Evolutionary conservation across 2,329 filamentous ascomycete species (phyloP), one percentile per base, ranked within the genome.

Genomic region (Chrysoporthe austroafricana): DNA sequence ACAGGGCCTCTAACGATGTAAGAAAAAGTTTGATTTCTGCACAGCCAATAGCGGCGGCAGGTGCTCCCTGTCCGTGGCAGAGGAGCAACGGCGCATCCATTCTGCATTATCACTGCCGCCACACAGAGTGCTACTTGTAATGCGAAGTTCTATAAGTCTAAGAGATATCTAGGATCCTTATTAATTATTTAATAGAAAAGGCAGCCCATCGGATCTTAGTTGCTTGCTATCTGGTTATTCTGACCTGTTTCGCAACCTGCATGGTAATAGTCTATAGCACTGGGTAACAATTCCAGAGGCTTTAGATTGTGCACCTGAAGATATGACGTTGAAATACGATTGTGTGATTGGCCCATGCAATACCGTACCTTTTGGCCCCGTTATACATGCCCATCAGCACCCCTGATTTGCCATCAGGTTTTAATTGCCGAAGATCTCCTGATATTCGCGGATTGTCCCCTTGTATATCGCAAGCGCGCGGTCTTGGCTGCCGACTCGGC

Each of bases 381-480:
- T 48, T 21, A 21, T 21, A n/a, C 46, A 21, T 14, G n/a, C 46
- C 43, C 46, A 50, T 50, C n/a, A 50, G 46, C n/a, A 50, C 46
- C 46, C 46, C 46, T 50, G 46, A 7, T 50, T 50, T 4, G 13
- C 2, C 4, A 50, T 50, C 7, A 21, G 46, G 46, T 21, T 13
- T 50, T 21, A 3, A 50, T 50, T 9, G 18, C 1, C n/a, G 11
- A n/a, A 50, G 8, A 50, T 21, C 46, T 50, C 46, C n/a, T 50
- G 46, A 50, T 50, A 8, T 21, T 21, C 46, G 11, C 46, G 46
- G 46, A 13, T 50, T 50, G 0, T 11, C 44, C 43, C 46, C 46
- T 18, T 48, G 46, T 50, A 50, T 50, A 50, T 50, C 46, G 46
- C n/a, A 50, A 50, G 46, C 46, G 46, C 46, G 46, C 46, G 46